A percentile compares a stretch with the other conserved stretches of the same genome.
These are phyloP conservation scores for Penicillium longicatenatum DNA, from an alignment of 495 filamentous ascomycete species.

Conservation along the genomic window DNA sequence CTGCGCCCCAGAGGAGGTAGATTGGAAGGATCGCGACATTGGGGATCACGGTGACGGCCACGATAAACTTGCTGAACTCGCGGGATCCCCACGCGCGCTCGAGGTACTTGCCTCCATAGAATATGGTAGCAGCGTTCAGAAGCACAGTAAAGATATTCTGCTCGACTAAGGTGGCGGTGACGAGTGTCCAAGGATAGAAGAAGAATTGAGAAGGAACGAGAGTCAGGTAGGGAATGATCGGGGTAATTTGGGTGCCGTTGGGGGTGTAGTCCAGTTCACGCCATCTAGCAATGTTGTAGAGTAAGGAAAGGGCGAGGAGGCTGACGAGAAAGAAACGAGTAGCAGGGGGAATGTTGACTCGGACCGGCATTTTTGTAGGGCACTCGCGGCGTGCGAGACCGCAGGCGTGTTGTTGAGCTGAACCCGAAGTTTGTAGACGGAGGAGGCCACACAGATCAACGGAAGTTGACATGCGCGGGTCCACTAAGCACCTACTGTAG, in stretches of 20 bases:
- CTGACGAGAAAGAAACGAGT: conserved; percentile 78
- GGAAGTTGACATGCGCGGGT: background rate
- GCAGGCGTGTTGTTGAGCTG: conserved; percentile 20
- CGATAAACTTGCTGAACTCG: conserved; percentile 89
- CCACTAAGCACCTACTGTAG: no score
- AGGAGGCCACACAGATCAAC: conserved; percentile 2
- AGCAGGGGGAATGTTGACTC: conserved; percentile 90
- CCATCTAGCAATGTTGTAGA: conserved; percentile 68
- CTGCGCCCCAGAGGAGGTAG: conserved; percentile 69
- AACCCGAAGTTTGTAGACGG: conserved; percentile 6
- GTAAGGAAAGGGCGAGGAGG: conserved; percentile 72
- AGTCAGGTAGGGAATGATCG: conserved; percentile 80
- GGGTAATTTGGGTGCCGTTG: conserved; percentile 42
- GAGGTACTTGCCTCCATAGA: conserved; percentile 92
- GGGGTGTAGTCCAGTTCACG: conserved; percentile 65
- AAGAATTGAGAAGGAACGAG: conserved; percentile 81
- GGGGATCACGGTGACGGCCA: conserved; percentile 74
- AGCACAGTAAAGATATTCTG: conserved; percentile 87
- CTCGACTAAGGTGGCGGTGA: conserved; percentile 86
- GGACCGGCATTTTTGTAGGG: conserved; percentile 64
- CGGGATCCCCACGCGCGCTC: conserved; percentile 94
- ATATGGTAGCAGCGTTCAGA: conserved; percentile 78
- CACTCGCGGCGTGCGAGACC: conserved; percentile 38
- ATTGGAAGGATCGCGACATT: conserved; percentile 73
- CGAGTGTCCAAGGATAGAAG: conserved; percentile 89